Base-by-base conservation (phyloP, 495 filamentous ascomycete species). In the Neurospora sp. region DNA sequence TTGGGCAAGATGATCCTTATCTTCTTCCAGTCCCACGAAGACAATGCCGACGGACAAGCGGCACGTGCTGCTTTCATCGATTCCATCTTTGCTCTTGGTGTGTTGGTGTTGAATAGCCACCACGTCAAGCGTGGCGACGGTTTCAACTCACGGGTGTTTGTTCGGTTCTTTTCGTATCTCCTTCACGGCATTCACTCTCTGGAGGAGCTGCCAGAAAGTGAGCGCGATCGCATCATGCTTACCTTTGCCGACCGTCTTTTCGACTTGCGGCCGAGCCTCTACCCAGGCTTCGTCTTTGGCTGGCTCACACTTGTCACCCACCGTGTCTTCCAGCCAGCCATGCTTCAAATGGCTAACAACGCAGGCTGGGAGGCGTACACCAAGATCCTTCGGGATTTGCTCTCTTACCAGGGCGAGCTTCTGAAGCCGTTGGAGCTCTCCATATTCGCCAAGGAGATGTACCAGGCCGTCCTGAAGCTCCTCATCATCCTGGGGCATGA, bases 131-230 rank as follows among this genome's bases (percentile, higher is more conserved):
- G 91, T 66, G 92, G 90, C 6, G 94, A 97, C 49, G 86, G 84
- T 31, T 96, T 96, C 86, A 94, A 91, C 78, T 91, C 94, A 77
- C 91, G 92, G 69, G 92, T 96, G 72, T 98, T 97, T 85, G 94
- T 93, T 89, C 89, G 96, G 35, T 87, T 98, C 71, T 95, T 97
- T 80, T 94, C 95, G 1, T 91, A 89, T 77, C 87, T 98, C 42
- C 84, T 98, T 5, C 93, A 90, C 79, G 90, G 95, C 74, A 75
- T 84, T 49, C 77, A 79, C 38, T 71, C 74, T 5, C 72, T 82
- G 4, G 80, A 80, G n/a, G 77, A 82, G 3, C 72, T 86, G 10
- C 46, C 79, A 5, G 82, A 86, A 38, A 86, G 87, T 35, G 89
- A 90, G 69, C 87, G 91, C 74, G 87, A 91, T 71, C 89, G 90